Base-by-base conservation (phyloP, 345 rosid species). In the Eucalyptus melliodora region DNA sequence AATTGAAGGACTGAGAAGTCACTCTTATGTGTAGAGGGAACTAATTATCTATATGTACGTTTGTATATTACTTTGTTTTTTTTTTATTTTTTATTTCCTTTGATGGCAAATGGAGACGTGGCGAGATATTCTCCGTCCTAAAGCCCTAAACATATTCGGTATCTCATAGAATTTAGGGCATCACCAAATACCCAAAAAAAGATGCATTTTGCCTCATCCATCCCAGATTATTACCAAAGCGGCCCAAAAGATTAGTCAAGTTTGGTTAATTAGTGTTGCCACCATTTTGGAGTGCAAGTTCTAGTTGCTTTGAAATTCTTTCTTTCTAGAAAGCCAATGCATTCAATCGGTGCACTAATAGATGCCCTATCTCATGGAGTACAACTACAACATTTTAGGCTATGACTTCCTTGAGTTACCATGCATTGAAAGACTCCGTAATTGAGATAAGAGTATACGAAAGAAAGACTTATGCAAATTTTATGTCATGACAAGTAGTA, bases 361-460 rank as follows among this genome's bases (percentile, higher is more conserved):
- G 62, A 1, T 9, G 30, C 13, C 81, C 44, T 40, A 69, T 31
- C 44, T 69, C 44, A 19, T 17, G 13, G 24, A 16, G 44, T 7
- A 1, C 17, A 69, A 34, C 23, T 34, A 34, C 24, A 34, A 5
- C 26, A 67, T n/a, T 15, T 31, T 56, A 15, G 21, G 40, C 77
- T 65, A 16, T 2, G 0, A 4, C 5, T 1, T n/a, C 19, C 77
- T 65, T 6, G 37, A n/a, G 34, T 16, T 65, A 65, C 21, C 11
- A 0, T 30, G 37, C 10, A n/a, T 65, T 15, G 6, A n/a, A 65
- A 65, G 21, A n/a, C 21, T 65, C 1, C 37, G 2, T 0, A n/a
- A 15, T n/a, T 15, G 21, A 65, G 77, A 2, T 65, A n/a, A 65
- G 37, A 15, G 5, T 15, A n/a, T 7, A 65, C 9, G 40, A 65